Conservation (phyloP, 2,329 filamentous ascomycete genomes). For the Verticillium longisporum region DNA sequence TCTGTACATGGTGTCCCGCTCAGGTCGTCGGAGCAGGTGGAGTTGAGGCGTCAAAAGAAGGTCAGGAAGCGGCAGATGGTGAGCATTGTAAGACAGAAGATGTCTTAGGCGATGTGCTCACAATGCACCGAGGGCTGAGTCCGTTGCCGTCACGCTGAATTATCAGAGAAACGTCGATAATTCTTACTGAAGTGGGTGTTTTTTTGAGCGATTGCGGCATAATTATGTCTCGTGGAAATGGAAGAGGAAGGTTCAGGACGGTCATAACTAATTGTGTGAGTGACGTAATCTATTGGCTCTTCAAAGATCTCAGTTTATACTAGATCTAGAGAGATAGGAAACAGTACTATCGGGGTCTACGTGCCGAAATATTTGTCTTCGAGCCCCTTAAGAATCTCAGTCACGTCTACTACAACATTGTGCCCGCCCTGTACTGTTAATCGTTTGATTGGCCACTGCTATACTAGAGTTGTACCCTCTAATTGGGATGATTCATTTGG, state of each 20-base stretch:
- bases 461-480: too few species aligned
- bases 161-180: neutral
- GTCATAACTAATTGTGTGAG: neutral
- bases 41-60: neutral
- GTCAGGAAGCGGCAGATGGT: neutral
- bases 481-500: too few species aligned
- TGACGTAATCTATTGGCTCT: neutral
- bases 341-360: neutral
- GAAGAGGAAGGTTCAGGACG: neutral
- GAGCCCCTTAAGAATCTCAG: neutral
- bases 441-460: too few species aligned
- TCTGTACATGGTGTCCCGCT: neutral
- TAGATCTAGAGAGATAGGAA: neutral
- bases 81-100: neutral
- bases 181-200: neutral
- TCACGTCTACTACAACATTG: neutral
- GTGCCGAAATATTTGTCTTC: neutral
- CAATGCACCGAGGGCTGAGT: neutral
- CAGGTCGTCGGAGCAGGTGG: neutral
- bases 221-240: neutral
- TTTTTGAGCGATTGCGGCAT: neutral
- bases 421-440: neutral
- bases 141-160: neutral
- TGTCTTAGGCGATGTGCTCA: neutral
- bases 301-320: neutral